A percentile compares a stretch with the other conserved stretches of the same genome.
Conservation (phyloP, 805 yeast genomes). For the Yueomyces sinensis region DNA sequence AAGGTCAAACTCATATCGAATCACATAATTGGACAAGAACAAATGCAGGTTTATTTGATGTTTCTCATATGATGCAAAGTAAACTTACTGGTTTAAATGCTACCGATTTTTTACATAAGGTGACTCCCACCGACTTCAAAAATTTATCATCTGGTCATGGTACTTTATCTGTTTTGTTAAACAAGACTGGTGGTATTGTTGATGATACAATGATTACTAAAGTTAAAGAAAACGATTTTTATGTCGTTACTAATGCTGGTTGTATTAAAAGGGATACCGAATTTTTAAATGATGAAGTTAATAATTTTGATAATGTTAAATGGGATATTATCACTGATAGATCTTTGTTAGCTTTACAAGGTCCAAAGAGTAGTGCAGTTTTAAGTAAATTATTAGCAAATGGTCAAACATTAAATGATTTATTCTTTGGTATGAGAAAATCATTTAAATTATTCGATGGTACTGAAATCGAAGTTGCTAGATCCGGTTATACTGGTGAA, state of each 20-base stretch:
- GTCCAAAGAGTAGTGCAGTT: slow-evolving; percentile 67
- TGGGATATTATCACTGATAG: slow-evolving; percentile 44
- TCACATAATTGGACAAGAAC: slow-evolving; percentile 90
- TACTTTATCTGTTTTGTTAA: slow-evolving; percentile 65
- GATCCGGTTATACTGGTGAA: slow-evolving; percentile 97
- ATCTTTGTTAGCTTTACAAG: slow-evolving; percentile 81
- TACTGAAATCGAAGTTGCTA: slow-evolving; percentile 58
- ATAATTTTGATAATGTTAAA: slow-evolving; percentile 21
- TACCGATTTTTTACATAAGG: slow-evolving; percentile 50
- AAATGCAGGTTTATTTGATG: slow-evolving; percentile 87
- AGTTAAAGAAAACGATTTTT: slow-evolving; percentile 47
- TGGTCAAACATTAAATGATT: slow-evolving; percentile 29
- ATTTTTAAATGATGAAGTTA: slow-evolving; percentile 45
- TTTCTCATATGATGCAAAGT: slow-evolving; percentile 96
- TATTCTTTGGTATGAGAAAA: slow-evolving; percentile 60
- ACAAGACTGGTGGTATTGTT: slow-evolving; percentile 72
- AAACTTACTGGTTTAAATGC: slow-evolving; percentile 57
- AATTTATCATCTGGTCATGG: slow-evolving; percentile 43
- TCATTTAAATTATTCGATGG: slow-evolving; percentile 26
- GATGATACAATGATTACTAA: slow-evolving; percentile 89
- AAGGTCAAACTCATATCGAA: slow-evolving; percentile 75
- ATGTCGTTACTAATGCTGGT: slow-evolving; percentile 93
- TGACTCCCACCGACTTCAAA: slow-evolving; percentile 82
- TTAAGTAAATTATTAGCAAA: slow-evolving; percentile 47
- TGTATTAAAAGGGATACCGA: slow-evolving; percentile 70